phyloP scores from a whole-genome alignment of 1,284 basidiomycete species.

The Puccinia hordei region DNA sequence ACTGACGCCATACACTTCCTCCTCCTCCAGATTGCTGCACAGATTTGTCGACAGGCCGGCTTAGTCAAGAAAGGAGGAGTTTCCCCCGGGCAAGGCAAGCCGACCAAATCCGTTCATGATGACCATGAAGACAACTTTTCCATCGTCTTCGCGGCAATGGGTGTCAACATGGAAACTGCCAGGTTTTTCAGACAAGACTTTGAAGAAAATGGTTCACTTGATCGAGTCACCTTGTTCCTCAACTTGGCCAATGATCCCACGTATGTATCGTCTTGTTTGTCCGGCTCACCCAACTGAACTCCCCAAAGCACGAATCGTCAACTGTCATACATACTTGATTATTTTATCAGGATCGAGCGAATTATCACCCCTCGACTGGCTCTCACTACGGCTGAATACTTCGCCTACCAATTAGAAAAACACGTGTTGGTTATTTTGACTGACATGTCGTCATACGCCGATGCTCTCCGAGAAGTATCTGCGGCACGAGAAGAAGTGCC shows the following conservation, averaged over 20 bases:
- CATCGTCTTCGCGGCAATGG: conserved; percentile 99
- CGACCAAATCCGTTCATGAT: conserved; percentile 95
- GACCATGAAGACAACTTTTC: conserved; percentile 99
- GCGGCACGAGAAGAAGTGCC: conserved; percentile 99
- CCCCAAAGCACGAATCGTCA: background rate
- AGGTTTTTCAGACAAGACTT: conserved; percentile 99
- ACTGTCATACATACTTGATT: background rate
- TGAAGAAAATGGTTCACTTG: conserved; percentile 96
- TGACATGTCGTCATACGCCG: conserved; percentile 98
- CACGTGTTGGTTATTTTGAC: conserved; percentile 98
- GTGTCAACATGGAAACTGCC: conserved; percentile 99
- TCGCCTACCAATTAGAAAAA: conserved; percentile 99
- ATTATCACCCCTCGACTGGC: conserved; percentile 99
- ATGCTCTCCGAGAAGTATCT: conserved; percentile 95
- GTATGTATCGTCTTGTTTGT: conserved; percentile 55
- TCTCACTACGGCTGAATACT: conserved; percentile 98
- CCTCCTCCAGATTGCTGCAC: conserved; percentile 81
- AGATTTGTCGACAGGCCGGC: conserved; percentile 99
- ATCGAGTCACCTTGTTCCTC: conserved; percentile 96
- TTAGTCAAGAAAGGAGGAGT: conserved; percentile 71
- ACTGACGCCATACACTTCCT: background rate
- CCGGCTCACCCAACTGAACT: background rate
- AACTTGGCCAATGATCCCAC: conserved; percentile 99
- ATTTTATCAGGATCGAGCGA: conserved; percentile 74
- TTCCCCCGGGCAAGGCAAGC: conserved; percentile 63